phyloP scores from a whole-genome alignment of 2,329 filamentous ascomycete genomes.

The Pseudopithomyces chartarum region DNA sequence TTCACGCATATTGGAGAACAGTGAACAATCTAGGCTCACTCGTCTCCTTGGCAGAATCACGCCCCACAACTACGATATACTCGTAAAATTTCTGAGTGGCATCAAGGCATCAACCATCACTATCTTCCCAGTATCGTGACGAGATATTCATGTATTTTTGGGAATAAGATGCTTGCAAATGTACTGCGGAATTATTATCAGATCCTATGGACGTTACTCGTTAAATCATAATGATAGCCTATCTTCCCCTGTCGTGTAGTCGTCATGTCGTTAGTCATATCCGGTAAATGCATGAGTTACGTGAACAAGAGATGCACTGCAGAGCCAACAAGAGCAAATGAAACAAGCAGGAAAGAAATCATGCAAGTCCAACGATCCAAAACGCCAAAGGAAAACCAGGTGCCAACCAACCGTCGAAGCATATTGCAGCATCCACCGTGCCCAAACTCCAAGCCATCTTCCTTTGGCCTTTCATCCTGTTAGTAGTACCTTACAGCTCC shows the following conservation, averaged over 20 bases:
- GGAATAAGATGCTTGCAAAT: too few relatives aligned
- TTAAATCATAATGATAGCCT: constrained; percentile 19
- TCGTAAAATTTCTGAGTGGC: too few relatives aligned
- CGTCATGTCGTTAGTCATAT: constrained; percentile 9
- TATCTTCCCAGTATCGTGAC: too few relatives aligned
- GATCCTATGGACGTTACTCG: constrained; percentile 17
- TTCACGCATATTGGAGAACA: too few relatives aligned
- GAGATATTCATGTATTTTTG: too few relatives aligned
- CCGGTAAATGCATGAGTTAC: constrained; percentile 3
- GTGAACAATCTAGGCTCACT: too few relatives aligned
- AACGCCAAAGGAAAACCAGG: constrained; percentile 2
- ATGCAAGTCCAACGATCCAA: background rate
- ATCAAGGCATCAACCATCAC: too few relatives aligned
- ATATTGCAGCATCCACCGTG: background rate
- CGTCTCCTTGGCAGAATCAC: too few relatives aligned
- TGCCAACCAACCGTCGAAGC: background rate
- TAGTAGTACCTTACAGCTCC: background rate
- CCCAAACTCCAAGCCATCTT: constrained; percentile 9
- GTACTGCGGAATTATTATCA: constrained; percentile 5
- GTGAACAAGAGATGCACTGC: background rate
- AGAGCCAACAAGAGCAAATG: constrained; percentile 4
- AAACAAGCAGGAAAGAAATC: background rate
- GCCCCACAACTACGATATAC: too few relatives aligned
- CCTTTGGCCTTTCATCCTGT: background rate
- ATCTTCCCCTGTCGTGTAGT: background rate